These are phyloP conservation scores for Dipteronia sinensis DNA, from an alignment of 345 rosid species.

Conservation along the genomic window DNA sequence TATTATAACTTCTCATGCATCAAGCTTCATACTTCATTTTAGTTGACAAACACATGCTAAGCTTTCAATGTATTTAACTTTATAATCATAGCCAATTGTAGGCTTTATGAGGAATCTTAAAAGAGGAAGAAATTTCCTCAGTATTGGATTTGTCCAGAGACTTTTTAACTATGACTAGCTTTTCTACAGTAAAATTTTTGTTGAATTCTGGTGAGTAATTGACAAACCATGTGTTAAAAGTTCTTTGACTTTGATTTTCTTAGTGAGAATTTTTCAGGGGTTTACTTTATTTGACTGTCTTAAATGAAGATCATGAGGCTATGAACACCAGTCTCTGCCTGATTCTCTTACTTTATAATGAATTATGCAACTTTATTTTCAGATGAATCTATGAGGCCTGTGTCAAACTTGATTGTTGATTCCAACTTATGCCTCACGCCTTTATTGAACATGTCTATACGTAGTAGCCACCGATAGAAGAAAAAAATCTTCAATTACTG, in stretches of 20 bases:
- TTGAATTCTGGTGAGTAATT: neutral
- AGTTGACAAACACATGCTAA: neutral
- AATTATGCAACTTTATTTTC: neutral
- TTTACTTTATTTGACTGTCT: neutral
- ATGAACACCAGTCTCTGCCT: neutral
- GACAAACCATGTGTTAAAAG: neutral
- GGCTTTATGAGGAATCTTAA: neutral
- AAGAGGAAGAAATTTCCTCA: neutral
- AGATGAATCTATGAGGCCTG: neutral
- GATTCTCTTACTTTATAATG: neutral
- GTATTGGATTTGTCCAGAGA: neutral
- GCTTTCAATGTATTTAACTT: neutral
- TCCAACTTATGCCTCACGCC: neutral
- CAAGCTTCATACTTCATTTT: conserved; percentile 3
- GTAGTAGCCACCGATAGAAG: neutral
- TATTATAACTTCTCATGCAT: neutral
- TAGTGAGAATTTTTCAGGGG: neutral
- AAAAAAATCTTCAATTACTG: too few species aligned
- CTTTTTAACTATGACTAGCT: neutral
- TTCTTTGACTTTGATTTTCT: neutral
- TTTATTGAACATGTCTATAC: neutral
- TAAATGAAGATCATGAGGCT: neutral
- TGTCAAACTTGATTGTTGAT: neutral
- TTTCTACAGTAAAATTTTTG: neutral
- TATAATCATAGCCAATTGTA: neutral